Evolutionary conservation across 306 rosid species (phyloP).

Genomic region (Elaeagnus macrophylla): DNA sequence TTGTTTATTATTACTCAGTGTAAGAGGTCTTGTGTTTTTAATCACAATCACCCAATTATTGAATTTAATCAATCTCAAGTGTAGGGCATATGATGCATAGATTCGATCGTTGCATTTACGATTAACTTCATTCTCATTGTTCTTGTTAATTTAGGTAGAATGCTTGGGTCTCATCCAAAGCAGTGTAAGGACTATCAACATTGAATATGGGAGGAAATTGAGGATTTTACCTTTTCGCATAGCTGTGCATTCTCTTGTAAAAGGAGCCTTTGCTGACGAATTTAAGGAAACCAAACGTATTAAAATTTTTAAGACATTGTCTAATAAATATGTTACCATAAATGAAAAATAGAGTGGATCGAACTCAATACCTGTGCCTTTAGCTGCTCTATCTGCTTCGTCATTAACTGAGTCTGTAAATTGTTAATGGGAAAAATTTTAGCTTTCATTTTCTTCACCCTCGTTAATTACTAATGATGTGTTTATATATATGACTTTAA

Average conservation of each 20-base stretch:
- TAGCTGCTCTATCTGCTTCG: conserved; percentile 29
- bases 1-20: too few relatives aligned
- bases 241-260: conserved; percentile 33
- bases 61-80: too few relatives aligned
- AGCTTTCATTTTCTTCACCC: not conserved
- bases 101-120: too few relatives aligned
- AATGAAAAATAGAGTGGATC: not conserved
- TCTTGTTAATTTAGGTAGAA: too few relatives aligned
- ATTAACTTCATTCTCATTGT: too few relatives aligned
- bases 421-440: not conserved
- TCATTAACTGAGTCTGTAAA: conserved; percentile 31
- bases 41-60: too few relatives aligned
- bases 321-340: not conserved
- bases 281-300: not conserved
- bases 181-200: not conserved
- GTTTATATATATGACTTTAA: too few relatives aligned
- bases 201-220: not conserved
- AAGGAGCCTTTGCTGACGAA: conserved; percentile 41
- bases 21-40: too few relatives aligned
- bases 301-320: not conserved
- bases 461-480: not conserved
- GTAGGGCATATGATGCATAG: too few relatives aligned
- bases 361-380: conserved; percentile 28
- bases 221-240: conserved; percentile 29
- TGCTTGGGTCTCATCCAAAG: too few relatives aligned